Evolutionary conservation across 306 rosid species (phyloP), one percentile per base, ranked within the genome.

Genomic region (Prunus mongolica): DNA sequence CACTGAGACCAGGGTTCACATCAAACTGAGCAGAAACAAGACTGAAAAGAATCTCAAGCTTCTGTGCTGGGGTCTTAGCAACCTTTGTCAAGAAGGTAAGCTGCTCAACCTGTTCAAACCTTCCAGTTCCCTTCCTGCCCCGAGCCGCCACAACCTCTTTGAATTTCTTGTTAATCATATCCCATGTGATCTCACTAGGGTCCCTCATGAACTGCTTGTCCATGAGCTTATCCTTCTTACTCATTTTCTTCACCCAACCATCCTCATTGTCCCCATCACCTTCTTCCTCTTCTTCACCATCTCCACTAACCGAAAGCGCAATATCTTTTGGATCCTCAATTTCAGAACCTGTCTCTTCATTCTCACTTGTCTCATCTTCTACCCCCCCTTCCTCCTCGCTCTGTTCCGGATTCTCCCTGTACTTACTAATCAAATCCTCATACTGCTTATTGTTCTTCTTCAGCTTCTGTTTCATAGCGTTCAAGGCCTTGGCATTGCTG

Each of bases 11-110:
- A 0, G 97, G 98, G 72, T 88, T 90, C 32, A 92, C 97, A 80
- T 90, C 97, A 80, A 92, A 88, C 67, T 92, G 96, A 24, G 97
- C 92, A 76, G 97, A 90, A 71, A 90, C 87, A 50, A 90, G 92
- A 70, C 89, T 90, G 69, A 90, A 90, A 41, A 92, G 83, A 68
- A 92, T 92, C 82, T 92, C 93, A 62, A 92, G 86, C 87, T 88
- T 92, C 77, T 92, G 97, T 1, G 97, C 96, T 54, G 96, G 96
- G 15, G 97, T 92, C 82, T 92, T 92, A 19, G 97, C 97, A 73
- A 92, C 93, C 78, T 86, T 92, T 5, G 91, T 87, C 65, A 90
- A 83, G 87, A 92, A 88, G 13, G 96, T 80, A 58, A 92, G 92
- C 82, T 90, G 93, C 71, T 92, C 93, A 55, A 92, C 93, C 82